These are phyloP conservation scores for Arabidopsis hybrid DNA, from an alignment of 441 rosid genomes.

Conservation along the genomic window DNA sequence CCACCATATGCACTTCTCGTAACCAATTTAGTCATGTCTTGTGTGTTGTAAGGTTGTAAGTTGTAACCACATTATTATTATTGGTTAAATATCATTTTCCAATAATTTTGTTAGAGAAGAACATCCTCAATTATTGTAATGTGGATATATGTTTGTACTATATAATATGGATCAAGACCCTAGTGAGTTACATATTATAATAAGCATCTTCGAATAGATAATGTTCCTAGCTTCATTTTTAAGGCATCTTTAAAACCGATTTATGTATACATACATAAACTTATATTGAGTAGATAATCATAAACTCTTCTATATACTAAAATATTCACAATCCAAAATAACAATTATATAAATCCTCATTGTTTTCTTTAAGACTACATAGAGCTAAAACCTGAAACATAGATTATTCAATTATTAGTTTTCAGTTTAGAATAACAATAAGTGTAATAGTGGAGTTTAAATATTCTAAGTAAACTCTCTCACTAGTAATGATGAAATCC, in stretches of 20 bases:
- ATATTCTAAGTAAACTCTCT: neutral
- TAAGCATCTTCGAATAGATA: slow-evolving; percentile 21
- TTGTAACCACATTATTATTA: slow-evolving; percentile 40
- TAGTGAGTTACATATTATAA: slow-evolving; percentile 20
- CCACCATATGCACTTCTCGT: slow-evolving; percentile 42
- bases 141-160: slow-evolving; percentile 23
- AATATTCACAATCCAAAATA: neutral
- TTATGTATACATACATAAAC: neutral
- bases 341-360: neutral
- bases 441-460: neutral
- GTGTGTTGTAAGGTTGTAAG: slow-evolving; percentile 32
- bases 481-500: slow-evolving; percentile 17
- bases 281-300: neutral
- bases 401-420: neutral
- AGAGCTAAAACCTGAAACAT: neutral
- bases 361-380: neutral
- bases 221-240: slow-evolving; percentile 33
- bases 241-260: slow-evolving; percentile 23
- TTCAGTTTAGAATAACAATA: slow-evolving; percentile 5
- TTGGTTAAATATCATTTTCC: slow-evolving; percentile 30
- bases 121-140: slow-evolving; percentile 38
- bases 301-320: neutral
- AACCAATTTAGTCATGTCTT: slow-evolving; percentile 20
- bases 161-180: slow-evolving; percentile 17
- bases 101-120: slow-evolving; percentile 23